Evolutionary conservation across 2,329 filamentous ascomycete genomes (phyloP), one percentile per base, ranked within the genome.

Genomic region (Paraphoma chrysanthemicola): DNA sequence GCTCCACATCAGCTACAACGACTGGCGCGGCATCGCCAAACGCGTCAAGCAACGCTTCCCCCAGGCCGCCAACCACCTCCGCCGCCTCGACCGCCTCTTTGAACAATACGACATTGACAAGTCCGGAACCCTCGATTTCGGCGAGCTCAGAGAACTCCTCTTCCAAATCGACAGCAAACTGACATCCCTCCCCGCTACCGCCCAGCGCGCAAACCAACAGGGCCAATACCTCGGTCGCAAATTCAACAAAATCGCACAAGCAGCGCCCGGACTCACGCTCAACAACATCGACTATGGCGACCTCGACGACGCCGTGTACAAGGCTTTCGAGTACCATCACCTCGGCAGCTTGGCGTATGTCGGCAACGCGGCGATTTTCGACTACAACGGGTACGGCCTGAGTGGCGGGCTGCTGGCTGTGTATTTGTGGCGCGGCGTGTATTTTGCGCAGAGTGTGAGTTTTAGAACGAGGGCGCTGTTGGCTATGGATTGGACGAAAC

Each of bases 401-500:
- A 87, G 87, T 1, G 95, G 95, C 48, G 95, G 95, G 0, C 78
- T 99, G 44, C 85, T 96, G 84, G 95, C 93, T 0, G 94, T 98
- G 47, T 99, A 99, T 76, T 86, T 97, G 33, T 99, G 95, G 95
- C 84, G 95, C 60, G 93, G 92, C 63, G 90, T 97, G 12, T 99
- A 99, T 79, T 99, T 99, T 81, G 93, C 95, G 11, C 92, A 99
- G 82, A 97, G 92, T 72, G 95, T 99, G 46, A 97, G 93, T 77
- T 85, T 98, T 57, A 83, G 95, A 66, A 99, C 95, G 28, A 86
- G 94, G 60, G 86, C 92, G 63, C 79, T 99, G 71, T 83, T 99
- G 78, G 93, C 93, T 16, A 97, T 99, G 95, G 95, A 99, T 77
- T 99, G 95, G 95, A 89, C 88, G n/a, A 99, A 98, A 86, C 85